Percentiles rank a stretch among this genome's conserved stretches.
Evolutionary conservation across 305 asterid genomes (phyloP).

Genomic region (Fraxinus ornus): DNA sequence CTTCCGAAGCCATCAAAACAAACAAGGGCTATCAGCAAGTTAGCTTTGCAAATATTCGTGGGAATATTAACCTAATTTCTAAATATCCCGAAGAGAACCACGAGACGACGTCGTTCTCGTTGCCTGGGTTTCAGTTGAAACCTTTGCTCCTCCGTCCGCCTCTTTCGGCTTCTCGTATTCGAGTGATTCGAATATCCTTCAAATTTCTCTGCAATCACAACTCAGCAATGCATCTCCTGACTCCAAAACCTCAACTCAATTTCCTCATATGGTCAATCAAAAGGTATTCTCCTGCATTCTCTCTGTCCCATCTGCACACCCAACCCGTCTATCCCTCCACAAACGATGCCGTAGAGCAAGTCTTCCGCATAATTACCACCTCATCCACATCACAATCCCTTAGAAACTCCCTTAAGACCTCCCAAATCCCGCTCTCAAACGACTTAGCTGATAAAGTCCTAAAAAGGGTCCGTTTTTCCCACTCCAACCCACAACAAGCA

Average conservation of each 20-base stretch:
- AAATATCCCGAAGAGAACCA: background rate
- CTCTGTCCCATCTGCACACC: conserved; percentile 14
- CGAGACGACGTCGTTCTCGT: background rate
- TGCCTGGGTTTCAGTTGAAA: background rate
- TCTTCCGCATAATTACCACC: conserved; percentile 54
- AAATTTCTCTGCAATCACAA: background rate
- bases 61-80: background rate
- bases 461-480: conserved; percentile 82
- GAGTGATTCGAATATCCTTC: background rate
- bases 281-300: conserved; percentile 35
- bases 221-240: background rate
- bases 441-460: conserved; percentile 63
- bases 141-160: background rate
- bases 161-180: background rate
- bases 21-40: background rate
- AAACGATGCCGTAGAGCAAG: conserved; percentile 50
- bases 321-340: background rate
- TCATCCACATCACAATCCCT: conserved; percentile 52
- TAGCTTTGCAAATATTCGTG: too few species aligned
- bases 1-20: background rate
- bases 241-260: conserved; percentile 21
- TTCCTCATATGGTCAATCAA: conserved; percentile 11
- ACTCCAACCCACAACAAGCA: conserved; percentile 70
- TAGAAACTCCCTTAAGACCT: conserved; percentile 43
- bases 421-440: conserved; percentile 53